Evolutionary conservation across 371 early-diverging fungal species (phyloP).

Genomic region (Paraphysoderma sedebokerense): DNA sequence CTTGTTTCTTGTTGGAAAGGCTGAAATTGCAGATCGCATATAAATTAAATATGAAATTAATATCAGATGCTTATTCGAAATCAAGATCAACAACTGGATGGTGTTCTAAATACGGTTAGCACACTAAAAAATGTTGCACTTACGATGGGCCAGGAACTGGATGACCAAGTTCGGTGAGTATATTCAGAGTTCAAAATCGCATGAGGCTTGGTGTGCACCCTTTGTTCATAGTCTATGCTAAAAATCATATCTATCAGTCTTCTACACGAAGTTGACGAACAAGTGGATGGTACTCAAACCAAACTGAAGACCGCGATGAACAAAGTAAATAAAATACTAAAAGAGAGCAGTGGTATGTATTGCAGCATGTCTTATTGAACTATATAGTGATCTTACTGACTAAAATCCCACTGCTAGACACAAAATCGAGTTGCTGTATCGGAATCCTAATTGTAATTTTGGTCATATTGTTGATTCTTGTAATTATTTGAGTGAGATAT

Average conservation of each 20-base stretch:
- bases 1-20: too few relatives aligned
- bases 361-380: background rate
- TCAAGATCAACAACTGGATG: conserved; percentile 3
- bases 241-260: background rate
- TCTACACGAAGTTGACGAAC: background rate
- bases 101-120: background rate
- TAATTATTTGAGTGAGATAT: background rate
- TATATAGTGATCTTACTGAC: background rate
- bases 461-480: background rate
- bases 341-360: background rate
- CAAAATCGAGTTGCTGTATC: background rate
- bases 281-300: background rate
- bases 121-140: conserved; percentile 1
- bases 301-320: background rate
- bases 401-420: background rate
- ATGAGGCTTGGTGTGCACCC: background rate
- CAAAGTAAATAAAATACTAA: background rate
- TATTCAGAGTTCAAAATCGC: background rate
- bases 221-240: background rate
- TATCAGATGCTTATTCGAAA: background rate
- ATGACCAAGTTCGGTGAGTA: conserved; percentile 1
- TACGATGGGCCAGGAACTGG: conserved; percentile 2
- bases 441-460: background rate
- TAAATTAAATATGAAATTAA: too few relatives aligned
- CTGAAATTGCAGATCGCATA: too few relatives aligned